phyloP scores from a whole-genome alignment of 1,139 yeast species.

The Debaryomyces robertsiae region DNA sequence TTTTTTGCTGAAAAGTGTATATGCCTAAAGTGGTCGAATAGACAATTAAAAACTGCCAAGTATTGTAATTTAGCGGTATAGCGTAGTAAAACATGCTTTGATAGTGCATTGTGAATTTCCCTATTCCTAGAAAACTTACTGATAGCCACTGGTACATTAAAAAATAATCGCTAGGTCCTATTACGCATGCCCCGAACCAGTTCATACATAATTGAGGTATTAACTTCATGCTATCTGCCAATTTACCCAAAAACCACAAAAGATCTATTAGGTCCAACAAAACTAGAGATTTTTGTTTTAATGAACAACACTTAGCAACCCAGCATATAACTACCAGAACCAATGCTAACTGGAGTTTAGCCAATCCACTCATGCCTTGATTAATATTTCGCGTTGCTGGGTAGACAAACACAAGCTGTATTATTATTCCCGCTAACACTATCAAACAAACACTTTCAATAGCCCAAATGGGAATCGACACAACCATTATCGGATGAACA shows the following conservation, averaged over 20 bases:
- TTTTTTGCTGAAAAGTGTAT: slow-evolving; percentile 15
- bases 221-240: slow-evolving; percentile 18
- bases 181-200: slow-evolving; percentile 23
- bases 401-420: slow-evolving; percentile 21
- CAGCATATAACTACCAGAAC: slow-evolving; percentile 14
- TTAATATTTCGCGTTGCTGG: slow-evolving; percentile 22
- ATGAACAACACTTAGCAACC: slow-evolving; percentile 8
- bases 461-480: slow-evolving; percentile 15
- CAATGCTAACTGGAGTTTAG: slow-evolving; percentile 13
- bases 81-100: slow-evolving; percentile 22
- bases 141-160: slow-evolving; percentile 15
- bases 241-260: slow-evolving; percentile 29
- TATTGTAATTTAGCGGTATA: slow-evolving; percentile 28
- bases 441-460: slow-evolving; percentile 20
- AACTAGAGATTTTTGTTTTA: slow-evolving; percentile 13
- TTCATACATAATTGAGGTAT: slow-evolving; percentile 36
- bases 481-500: slow-evolving; percentile 17
- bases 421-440: slow-evolving; percentile 16
- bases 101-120: slow-evolving; percentile 11
- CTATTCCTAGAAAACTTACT: slow-evolving; percentile 7
- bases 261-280: slow-evolving; percentile 32
- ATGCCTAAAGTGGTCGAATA: slow-evolving; percentile 12
- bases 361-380: slow-evolving; percentile 27
- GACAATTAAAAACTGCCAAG: slow-evolving; percentile 21
- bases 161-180: slow-evolving; percentile 21